These are phyloP conservation scores for Dichotomocladium elegans DNA, from an alignment of 371 early-diverging fungal species.

Conservation along the genomic window DNA sequence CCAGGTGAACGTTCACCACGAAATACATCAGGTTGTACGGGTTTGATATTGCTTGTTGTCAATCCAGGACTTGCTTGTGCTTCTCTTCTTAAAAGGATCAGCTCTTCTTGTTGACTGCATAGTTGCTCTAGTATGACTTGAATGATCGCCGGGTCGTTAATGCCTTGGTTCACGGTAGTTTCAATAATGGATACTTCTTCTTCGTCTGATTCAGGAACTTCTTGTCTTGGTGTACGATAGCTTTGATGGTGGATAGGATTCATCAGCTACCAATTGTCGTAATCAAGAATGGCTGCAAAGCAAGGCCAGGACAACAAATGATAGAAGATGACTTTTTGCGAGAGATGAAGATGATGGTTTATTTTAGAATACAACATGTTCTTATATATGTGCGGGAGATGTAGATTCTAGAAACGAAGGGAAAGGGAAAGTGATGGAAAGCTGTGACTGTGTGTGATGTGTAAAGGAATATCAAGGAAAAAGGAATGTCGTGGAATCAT, in stretches of 20 bases:
- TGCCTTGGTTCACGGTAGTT: not conserved
- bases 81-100: not conserved
- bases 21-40: constrained; percentile 4
- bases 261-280: not conserved
- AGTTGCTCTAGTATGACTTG: constrained; percentile 1
- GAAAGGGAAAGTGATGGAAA: too few species aligned
- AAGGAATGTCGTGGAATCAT: too few species aligned
- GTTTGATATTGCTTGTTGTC: not conserved
- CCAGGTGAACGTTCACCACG: constrained; percentile 1
- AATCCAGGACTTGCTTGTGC: not conserved
- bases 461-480: too few species aligned
- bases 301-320: too few species aligned
- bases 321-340: too few species aligned
- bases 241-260: not conserved
- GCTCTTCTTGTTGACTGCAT: not conserved
- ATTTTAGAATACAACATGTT: too few species aligned
- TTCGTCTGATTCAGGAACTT: not conserved
- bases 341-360: too few species aligned
- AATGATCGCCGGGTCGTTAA: not conserved
- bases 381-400: too few species aligned
- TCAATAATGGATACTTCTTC: not conserved
- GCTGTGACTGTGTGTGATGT: too few species aligned
- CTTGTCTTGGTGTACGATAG: not conserved
- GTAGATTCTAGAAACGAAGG: too few species aligned
- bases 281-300: too few species aligned